These are phyloP conservation scores for Actinidia arguta DNA, from an alignment of 179 eudicot species.

Conservation along the genomic window DNA sequence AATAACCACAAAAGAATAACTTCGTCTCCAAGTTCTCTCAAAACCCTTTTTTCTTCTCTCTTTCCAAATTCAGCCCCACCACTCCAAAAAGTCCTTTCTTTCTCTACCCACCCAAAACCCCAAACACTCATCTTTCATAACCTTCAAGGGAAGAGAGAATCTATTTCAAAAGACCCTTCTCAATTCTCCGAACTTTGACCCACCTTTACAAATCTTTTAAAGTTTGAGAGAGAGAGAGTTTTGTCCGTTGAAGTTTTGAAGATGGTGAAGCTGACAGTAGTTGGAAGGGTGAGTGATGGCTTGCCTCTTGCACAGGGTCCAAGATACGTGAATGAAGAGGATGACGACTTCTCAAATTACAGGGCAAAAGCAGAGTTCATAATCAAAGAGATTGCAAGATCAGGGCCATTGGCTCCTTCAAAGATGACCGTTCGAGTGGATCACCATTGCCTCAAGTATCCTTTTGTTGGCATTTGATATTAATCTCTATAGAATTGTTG, in stretches of 20 bases:
- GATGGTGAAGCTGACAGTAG: slow-evolving; percentile 58
- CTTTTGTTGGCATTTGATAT: background rate
- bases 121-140: background rate
- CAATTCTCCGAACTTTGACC: background rate
- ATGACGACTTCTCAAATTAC: slow-evolving; percentile 35
- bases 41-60: background rate
- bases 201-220: background rate
- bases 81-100: background rate
- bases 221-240: background rate
- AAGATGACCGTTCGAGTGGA: slow-evolving; percentile 44
- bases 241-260: background rate
- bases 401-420: slow-evolving; percentile 40
- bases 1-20: slow-evolving; percentile 20
- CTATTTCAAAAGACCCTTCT: background rate
- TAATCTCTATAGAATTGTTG: too few species aligned
- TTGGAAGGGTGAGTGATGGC: slow-evolving; percentile 60
- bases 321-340: slow-evolving; percentile 38
- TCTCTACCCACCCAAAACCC: slow-evolving; percentile 2
- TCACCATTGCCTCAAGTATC: slow-evolving; percentile 57
- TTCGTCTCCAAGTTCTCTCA: slow-evolving; percentile 28
- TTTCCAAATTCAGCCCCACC: background rate
- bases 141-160: background rate
- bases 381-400: slow-evolving; percentile 50
- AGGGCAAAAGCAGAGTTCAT: slow-evolving; percentile 55
- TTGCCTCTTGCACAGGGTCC: slow-evolving; percentile 56